Conservation (phyloP, 345 rosid species). For the Heritiera fomes region DNA sequence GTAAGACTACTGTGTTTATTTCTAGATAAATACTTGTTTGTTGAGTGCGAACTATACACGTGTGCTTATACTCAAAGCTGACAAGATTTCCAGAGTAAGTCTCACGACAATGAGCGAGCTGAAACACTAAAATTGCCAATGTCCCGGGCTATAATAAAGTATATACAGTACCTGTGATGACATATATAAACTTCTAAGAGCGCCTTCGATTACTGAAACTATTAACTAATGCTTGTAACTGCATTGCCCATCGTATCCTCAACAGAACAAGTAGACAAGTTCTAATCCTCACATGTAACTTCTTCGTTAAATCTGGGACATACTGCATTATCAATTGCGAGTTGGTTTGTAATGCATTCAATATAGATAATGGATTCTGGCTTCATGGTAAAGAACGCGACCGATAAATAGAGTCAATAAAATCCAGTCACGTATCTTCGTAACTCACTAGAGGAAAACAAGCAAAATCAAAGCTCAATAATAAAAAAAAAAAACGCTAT, state of each 20-base stretch:
- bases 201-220: too few species aligned
- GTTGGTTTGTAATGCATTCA: background rate
- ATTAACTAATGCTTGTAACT: too few species aligned
- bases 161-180: too few species aligned
- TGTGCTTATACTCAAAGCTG: too few species aligned
- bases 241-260: too few species aligned
- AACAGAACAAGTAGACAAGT: background rate
- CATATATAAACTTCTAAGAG: too few species aligned
- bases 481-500: background rate
- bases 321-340: background rate
- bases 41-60: background rate
- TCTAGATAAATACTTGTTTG: background rate
- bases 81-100: too few species aligned
- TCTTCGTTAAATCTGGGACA: background rate
- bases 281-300: background rate
- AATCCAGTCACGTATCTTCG: background rate
- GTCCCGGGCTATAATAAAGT: too few species aligned
- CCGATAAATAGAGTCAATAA: background rate
- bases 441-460: background rate
- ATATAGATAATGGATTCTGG: background rate
- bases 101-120: too few species aligned
- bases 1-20: background rate
- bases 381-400: background rate
- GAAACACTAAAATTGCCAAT: too few species aligned
- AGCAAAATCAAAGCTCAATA: background rate